Conservation (phyloP, 73 alveolate species). For the Urostyla sp. region DNA sequence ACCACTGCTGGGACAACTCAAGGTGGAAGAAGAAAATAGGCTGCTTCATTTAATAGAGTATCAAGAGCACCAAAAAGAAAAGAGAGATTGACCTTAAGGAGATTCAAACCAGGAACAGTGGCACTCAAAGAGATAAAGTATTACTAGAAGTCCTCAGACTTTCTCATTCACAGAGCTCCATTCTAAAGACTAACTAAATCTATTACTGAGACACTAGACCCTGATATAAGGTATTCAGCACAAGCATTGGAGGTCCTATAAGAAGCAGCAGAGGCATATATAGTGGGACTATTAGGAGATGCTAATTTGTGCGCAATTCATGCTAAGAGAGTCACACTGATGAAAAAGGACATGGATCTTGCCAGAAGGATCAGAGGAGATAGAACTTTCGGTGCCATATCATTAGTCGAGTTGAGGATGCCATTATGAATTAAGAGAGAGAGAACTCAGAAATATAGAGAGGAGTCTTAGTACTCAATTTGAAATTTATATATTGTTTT, state of each 20-base stretch:
- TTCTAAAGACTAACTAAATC: constrained; percentile 78
- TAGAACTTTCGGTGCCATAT: too few species aligned
- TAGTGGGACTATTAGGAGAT: constrained; percentile 85
- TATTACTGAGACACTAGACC: constrained; percentile 58
- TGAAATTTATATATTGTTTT: too few species aligned
- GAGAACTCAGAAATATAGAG: too few species aligned
- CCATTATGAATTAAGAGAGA: too few species aligned
- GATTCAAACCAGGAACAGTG: constrained; percentile 68
- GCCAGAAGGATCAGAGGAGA: constrained; percentile 85
- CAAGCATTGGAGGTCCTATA: constrained; percentile 76
- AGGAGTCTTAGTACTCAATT: too few species aligned
- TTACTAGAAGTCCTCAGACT: constrained; percentile 83
- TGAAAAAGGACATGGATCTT: constrained; percentile 80
- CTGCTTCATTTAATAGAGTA: too few species aligned
- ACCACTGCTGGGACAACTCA: too few species aligned
- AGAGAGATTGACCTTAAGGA: constrained; percentile 62
- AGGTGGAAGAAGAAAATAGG: too few species aligned
- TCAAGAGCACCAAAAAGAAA: too few species aligned
- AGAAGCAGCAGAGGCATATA: constrained; percentile 87
- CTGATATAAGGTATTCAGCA: constrained; percentile 70
- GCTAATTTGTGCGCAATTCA: constrained; percentile 85
- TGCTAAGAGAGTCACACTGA: constrained; percentile 82
- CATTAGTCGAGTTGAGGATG: too few species aligned
- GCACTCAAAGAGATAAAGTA: constrained; percentile 75
- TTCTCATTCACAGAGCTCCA: constrained; percentile 76